These are phyloP conservation scores for Margaritispora aquatica DNA, from an alignment of 495 filamentous ascomycete genomes.

Conservation along the genomic window DNA sequence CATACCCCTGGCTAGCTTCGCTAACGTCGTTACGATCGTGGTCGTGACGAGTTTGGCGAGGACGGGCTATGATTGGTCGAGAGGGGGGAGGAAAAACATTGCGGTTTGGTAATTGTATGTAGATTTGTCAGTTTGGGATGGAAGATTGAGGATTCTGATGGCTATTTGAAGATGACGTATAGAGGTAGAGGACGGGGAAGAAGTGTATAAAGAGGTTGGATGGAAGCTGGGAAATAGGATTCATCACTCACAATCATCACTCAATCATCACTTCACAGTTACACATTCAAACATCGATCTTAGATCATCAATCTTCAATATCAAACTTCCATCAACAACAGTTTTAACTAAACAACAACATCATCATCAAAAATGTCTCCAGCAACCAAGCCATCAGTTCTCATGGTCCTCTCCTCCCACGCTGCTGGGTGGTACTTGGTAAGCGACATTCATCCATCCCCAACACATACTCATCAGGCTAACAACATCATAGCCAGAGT, in stretches of 20 bases:
- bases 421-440: slow-evolving; percentile 60
- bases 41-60: neutral
- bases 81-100: neutral
- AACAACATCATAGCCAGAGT: slow-evolving; percentile 47
- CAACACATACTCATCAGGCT: neutral
- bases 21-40: neutral
- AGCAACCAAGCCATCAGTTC: slow-evolving; percentile 40
- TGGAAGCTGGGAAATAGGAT: neutral
- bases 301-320: neutral
- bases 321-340: neutral
- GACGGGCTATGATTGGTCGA: neutral
- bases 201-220: neutral
- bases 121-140: neutral
- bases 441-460: slow-evolving; percentile 8
- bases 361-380: slow-evolving; percentile 6
- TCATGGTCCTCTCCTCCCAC: slow-evolving; percentile 61
- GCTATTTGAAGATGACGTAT: neutral
- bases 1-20: neutral
- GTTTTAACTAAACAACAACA: neutral
- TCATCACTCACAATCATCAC: neutral
- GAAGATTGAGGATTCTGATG: too few relatives aligned
- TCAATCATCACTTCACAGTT: neutral
- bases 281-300: neutral
- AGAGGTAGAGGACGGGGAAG: neutral
- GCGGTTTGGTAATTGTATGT: neutral